Conservation (phyloP, 805 yeast genomes). For the Candida suzukii region DNA sequence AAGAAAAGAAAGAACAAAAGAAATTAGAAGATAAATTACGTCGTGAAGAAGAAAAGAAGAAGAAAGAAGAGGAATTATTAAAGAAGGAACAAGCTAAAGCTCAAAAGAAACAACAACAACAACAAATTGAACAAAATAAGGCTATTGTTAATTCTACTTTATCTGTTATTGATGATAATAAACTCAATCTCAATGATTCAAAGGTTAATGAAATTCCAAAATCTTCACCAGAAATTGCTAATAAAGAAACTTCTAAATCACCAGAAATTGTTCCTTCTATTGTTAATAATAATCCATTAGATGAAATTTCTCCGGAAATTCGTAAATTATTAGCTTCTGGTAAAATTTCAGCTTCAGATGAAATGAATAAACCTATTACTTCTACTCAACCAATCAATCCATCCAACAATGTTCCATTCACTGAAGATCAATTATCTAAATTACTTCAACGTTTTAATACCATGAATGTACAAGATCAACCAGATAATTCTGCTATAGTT, state of each 20-base stretch:
- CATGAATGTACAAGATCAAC: slow-evolving; percentile 1
- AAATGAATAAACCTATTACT: not conserved
- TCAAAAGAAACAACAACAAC: slow-evolving; percentile 7
- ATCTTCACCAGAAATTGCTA: too few species aligned
- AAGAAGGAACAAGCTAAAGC: slow-evolving; percentile 10
- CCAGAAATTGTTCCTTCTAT: not conserved
- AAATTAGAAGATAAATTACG: slow-evolving; percentile 25
- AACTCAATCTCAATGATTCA: too few species aligned
- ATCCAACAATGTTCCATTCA: not conserved
- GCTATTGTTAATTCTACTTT: slow-evolving; percentile 1
- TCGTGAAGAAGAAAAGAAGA: slow-evolving; percentile 26
- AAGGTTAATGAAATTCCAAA: too few species aligned
- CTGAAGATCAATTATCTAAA: slow-evolving; percentile 11
- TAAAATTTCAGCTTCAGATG: not conserved
- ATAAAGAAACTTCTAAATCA: not conserved
- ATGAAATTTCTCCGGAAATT: not conserved
- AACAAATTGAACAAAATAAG: slow-evolving; percentile 5
- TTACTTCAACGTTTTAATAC: slow-evolving; percentile 8
- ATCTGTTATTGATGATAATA: too few species aligned
- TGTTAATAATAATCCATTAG: not conserved
- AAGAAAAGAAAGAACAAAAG: slow-evolving; percentile 32
- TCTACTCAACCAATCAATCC: not conserved
- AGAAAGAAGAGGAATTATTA: slow-evolving; percentile 27
- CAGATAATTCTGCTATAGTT: not conserved
- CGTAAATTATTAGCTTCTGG: not conserved